A percentile compares a stretch with the other conserved stretches of the same genome.
Conservation (phyloP, 1,284 basidiomycete species). For the Entoloma clypeatum region DNA sequence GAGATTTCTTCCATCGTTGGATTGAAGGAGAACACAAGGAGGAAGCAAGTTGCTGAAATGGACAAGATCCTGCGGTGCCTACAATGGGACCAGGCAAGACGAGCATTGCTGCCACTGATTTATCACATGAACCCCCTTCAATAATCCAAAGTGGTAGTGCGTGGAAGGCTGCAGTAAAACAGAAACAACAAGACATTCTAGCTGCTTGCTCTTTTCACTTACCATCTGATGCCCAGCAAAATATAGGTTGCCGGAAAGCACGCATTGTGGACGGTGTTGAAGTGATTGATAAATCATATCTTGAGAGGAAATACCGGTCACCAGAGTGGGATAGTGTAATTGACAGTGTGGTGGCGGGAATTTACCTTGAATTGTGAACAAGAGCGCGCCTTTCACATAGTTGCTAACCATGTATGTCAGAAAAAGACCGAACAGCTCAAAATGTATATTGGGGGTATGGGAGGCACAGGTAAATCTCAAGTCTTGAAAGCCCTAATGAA, state of each 20-base stretch:
- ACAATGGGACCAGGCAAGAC: too few relatives aligned
- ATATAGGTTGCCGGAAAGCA: background rate
- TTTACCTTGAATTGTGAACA: constrained; percentile 30
- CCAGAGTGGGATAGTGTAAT: background rate
- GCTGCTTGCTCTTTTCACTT: background rate
- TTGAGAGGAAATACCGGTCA: background rate
- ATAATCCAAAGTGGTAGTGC: too few relatives aligned
- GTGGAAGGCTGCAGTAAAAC: too few relatives aligned
- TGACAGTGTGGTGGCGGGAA: background rate
- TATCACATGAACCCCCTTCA: too few relatives aligned
- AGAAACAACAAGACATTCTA: too few relatives aligned
- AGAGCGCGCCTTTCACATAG: constrained; percentile 29
- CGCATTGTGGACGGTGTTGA: background rate
- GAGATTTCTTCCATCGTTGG: too few relatives aligned
- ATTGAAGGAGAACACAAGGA: too few relatives aligned
- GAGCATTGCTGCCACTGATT: too few relatives aligned
- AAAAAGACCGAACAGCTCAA: constrained; percentile 22
- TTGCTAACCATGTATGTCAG: constrained; percentile 27
- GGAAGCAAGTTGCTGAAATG: too few relatives aligned
- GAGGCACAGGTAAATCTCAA: constrained; percentile 39
- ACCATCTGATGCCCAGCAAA: background rate
- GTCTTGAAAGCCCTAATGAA: constrained; percentile 27
- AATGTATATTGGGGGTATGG: constrained; percentile 38
- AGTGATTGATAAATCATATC: background rate
- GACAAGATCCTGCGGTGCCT: too few relatives aligned